A percentile compares a stretch with the other conserved stretches of the same genome.
These are phyloP conservation scores for Nannochloropsis granulata DNA, from an alignment of 108 stramenopile species.

Conservation along the genomic window DNA sequence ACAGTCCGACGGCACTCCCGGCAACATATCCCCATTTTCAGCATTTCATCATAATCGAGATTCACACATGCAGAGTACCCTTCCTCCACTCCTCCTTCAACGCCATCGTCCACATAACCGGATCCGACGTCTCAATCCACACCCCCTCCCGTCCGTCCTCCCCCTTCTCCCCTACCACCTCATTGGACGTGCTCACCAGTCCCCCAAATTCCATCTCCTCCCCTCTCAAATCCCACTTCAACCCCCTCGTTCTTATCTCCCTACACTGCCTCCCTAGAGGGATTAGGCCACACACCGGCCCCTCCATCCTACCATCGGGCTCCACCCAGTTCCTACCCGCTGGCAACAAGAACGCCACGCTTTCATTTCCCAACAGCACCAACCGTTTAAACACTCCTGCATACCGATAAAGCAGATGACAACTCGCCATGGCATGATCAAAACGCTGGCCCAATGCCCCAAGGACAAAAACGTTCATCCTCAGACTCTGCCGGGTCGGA, in stretches of 20 bases:
- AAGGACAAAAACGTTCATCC: slow-evolving; percentile 22
- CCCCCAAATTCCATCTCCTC: slow-evolving; percentile 22
- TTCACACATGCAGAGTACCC: background rate
- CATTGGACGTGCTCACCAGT: slow-evolving; percentile 33
- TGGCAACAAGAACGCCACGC: slow-evolving; percentile 22
- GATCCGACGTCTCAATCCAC: background rate
- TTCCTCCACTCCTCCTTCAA: background rate
- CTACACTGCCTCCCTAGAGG: slow-evolving; percentile 16
- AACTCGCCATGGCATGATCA: slow-evolving; percentile 11
- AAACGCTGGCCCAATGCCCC: slow-evolving; percentile 38
- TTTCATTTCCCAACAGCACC: slow-evolving; percentile 26
- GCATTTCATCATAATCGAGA: no score
- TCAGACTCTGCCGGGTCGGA: background rate
- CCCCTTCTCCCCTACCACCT: slow-evolving; percentile 2
- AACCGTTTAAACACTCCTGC: slow-evolving; percentile 21
- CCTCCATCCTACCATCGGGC: slow-evolving; percentile 19
- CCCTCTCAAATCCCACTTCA: slow-evolving; percentile 25
- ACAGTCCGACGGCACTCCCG: no score
- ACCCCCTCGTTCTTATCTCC: slow-evolving; percentile 12
- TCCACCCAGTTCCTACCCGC: slow-evolving; percentile 9
- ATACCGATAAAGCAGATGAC: slow-evolving; percentile 28
- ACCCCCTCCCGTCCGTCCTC: background rate
- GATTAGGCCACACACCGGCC: slow-evolving; percentile 31
- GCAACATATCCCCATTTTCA: no score
- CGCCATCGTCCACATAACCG: background rate